These are phyloP conservation scores for Phylloporus sp. DNA, from an alignment of 768 basidiomycete genomes.

Conservation along the genomic window DNA sequence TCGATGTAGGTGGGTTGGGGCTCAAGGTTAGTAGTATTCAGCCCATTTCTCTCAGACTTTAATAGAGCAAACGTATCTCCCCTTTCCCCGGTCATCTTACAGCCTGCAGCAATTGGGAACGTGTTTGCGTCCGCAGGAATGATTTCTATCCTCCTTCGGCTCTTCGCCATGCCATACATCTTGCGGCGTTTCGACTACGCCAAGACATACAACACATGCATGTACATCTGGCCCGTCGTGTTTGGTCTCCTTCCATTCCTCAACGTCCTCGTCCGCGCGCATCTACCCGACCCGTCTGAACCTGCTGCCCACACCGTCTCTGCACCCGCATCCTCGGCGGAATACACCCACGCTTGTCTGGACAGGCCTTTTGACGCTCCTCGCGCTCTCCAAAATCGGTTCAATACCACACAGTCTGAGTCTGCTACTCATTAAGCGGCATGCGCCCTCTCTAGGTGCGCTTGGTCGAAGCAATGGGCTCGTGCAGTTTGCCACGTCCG, in stretches of 20 bases:
- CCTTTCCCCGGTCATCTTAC: background rate
- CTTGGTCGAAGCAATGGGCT: too few species aligned
- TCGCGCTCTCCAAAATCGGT: constrained; percentile 33
- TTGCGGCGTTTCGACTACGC: constrained; percentile 46
- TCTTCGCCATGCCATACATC: constrained; percentile 50
- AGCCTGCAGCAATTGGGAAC: constrained; percentile 56
- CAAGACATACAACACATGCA: constrained; percentile 48
- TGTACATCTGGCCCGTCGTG: constrained; percentile 50
- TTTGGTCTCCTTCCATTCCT: constrained; percentile 49
- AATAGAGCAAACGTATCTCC: background rate
- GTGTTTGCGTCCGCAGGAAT: constrained; percentile 50
- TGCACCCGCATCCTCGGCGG: constrained; percentile 9
- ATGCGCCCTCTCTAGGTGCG: constrained; percentile 45
- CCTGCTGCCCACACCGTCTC: too few species aligned
- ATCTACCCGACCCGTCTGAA: constrained; percentile 2
- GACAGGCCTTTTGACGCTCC: constrained; percentile 41
- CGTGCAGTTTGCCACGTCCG: constrained; percentile 53
- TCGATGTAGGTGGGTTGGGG: constrained; percentile 51
- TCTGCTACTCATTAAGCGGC: constrained; percentile 56
- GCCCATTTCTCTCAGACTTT: background rate
- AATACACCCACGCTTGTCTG: constrained; percentile 36
- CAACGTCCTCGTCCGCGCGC: constrained; percentile 42
- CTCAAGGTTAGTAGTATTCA: constrained; percentile 42
- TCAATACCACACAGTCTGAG: constrained; percentile 39
- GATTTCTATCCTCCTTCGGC: constrained; percentile 45